These are phyloP conservation scores for Lentinus brumalis DNA, from an alignment of 768 basidiomycete species.

Conservation along the genomic window DNA sequence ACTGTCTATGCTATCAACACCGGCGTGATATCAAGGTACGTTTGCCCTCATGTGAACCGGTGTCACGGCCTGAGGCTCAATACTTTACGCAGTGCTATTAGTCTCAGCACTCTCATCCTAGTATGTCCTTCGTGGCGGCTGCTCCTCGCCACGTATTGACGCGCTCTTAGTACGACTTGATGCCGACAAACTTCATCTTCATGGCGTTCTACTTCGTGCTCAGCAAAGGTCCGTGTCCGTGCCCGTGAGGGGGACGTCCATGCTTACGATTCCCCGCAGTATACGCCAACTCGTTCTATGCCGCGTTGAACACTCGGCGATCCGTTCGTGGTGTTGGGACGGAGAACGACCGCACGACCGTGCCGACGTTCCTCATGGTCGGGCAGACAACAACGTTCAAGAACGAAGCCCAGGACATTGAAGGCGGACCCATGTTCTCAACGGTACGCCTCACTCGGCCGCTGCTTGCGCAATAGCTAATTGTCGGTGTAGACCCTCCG, in stretches of 20 bases:
- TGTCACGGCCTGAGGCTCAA: not conserved
- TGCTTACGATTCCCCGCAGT: slow-evolving; percentile 37
- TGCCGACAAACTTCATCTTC: slow-evolving; percentile 59
- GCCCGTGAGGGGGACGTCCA: not conserved
- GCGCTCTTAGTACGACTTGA: slow-evolving; percentile 55
- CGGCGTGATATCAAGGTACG: slow-evolving; percentile 59
- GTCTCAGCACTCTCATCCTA: slow-evolving; percentile 53
- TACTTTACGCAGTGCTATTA: slow-evolving; percentile 39
- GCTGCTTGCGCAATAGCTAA: not conserved
- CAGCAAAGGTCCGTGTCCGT: slow-evolving; percentile 54
- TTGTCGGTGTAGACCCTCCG: not conserved
- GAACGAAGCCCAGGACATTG: slow-evolving; percentile 13
- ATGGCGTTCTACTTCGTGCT: slow-evolving; percentile 63
- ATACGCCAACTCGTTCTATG: slow-evolving; percentile 63
- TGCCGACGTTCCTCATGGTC: slow-evolving; percentile 32
- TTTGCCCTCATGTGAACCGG: too few relatives aligned
- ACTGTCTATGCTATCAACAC: slow-evolving; percentile 64
- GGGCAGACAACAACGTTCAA: slow-evolving; percentile 24
- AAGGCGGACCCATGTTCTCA: slow-evolving; percentile 12
- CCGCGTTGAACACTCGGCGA: slow-evolving; percentile 68
- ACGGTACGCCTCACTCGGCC: slow-evolving; percentile 5
- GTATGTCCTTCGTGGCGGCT: slow-evolving; percentile 38
- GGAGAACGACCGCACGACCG: slow-evolving; percentile 37
- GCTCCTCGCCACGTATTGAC: not conserved
- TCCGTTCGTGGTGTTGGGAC: slow-evolving; percentile 56